Base-by-base conservation (phyloP, 805 yeast species). In the Maudiozyma turicensis region DNA sequence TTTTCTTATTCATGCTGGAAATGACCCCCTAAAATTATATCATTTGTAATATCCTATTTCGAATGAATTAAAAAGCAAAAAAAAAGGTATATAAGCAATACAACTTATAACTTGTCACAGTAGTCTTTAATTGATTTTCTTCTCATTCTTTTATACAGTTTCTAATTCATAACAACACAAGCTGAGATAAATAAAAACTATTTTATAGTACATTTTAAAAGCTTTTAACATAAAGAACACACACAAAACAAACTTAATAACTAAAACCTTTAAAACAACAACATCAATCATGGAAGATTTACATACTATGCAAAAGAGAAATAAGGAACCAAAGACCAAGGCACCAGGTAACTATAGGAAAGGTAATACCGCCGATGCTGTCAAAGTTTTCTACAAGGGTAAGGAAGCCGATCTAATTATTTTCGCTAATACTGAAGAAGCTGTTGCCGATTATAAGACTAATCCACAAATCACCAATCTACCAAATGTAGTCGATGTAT, bases 351-450 rank as follows among this genome's bases (percentile, higher is more conserved):
- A 43, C 20, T 10, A 42, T 7, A 37, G 29, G 33, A 40, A 40
- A 15, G 33, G 33, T 40, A 40, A 40, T n/a, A 40, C 33, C 7
- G 43, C 70, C 28, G 50, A 53, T 37, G 75, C 75, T 50, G 55
- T 61, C 51, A 83, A 76, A 65, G 69, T 78, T 46, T 81, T 82
- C 58, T 82, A 76, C 72, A 80, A 81, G 63, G 95, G 95, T 52
- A 46, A 70, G 3, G 72, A 73, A 44, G 66, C 73, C 47, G 95
- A 86, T 64, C 82, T 86, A 52, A 71, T 82, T 40, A 74, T 83
- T 40, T 84, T 85, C 63, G 75, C 76, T 10, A 84, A 81, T 44
- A 77, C 80, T 45, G 63, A 65, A 10, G 79, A 75, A 0, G 70
- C 70, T 2, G 73, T 73, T 51, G 45, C 41, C 49, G 42, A 31